Conservation (phyloP, 345 rosid genomes). For the Eucalyptus pauciflora region DNA sequence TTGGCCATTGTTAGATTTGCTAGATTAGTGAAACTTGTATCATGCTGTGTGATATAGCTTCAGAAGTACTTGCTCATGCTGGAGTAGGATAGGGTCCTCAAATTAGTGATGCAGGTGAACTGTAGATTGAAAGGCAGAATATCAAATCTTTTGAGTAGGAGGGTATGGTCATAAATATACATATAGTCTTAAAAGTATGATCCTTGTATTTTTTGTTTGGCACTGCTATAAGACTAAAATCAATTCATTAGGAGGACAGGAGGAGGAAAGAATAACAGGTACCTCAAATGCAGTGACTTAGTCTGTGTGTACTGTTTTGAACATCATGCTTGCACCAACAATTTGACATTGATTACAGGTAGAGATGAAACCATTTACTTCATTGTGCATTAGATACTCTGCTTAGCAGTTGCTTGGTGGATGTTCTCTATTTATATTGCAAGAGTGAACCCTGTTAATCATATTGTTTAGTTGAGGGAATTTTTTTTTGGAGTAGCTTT, state of each 20-base stretch:
- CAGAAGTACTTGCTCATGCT: neutral
- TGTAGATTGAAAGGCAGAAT: neutral
- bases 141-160: neutral
- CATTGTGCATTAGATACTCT: neutral
- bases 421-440: neutral
- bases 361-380: neutral
- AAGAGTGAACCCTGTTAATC: neutral
- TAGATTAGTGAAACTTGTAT: neutral
- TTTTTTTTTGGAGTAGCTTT: neutral
- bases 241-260: neutral
- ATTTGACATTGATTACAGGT: neutral
- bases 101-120: neutral
- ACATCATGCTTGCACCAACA: neutral
- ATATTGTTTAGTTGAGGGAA: neutral
- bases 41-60: neutral
- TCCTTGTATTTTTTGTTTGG: neutral
- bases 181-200: neutral
- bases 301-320: neutral
- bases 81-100: neutral
- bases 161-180: neutral
- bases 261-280: neutral
- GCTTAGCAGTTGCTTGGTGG: neutral
- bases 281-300: neutral
- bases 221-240: neutral
- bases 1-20: neutral